Evolutionary conservation across 306 rosid genomes (phyloP).

Genomic region (Ormosia emarginata): DNA sequence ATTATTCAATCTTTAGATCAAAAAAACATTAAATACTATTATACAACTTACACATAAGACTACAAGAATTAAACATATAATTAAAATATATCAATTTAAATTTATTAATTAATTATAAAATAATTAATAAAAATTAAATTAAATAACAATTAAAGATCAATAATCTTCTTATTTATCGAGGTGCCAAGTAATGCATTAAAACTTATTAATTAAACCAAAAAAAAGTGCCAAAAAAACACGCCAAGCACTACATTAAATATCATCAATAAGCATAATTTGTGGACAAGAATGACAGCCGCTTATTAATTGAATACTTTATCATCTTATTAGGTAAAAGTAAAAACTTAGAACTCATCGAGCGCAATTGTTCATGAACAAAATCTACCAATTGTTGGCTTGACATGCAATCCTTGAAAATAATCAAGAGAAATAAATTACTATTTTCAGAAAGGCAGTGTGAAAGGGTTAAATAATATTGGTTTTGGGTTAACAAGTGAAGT

Average conservation of each 20-base stretch:
- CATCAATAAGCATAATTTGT: neutral
- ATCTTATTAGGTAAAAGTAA: neutral
- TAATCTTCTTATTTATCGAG: neutral
- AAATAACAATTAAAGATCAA: too few species aligned
- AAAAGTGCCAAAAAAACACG: neutral
- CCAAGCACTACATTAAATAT: neutral
- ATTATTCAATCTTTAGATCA: too few species aligned
- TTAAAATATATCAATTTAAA: too few species aligned
- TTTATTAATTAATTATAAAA: too few species aligned
- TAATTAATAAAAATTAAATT: too few species aligned
- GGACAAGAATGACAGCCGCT: neutral
- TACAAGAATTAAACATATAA: too few species aligned
- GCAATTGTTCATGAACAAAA: slow-evolving; percentile 68
- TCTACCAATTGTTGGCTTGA: slow-evolving; percentile 92
- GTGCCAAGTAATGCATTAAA: neutral
- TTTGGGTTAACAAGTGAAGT: too few species aligned
- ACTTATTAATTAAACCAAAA: too few species aligned
- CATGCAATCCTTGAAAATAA: slow-evolving; percentile 89
- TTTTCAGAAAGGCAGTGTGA: neutral
- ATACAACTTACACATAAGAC: too few species aligned
- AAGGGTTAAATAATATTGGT: too few species aligned
- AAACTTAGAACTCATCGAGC: slow-evolving; percentile 41
- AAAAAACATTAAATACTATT: too few species aligned
- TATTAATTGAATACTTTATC: neutral
- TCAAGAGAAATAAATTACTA: slow-evolving; percentile 15